Percentiles rank a stretch among this genome's conserved stretches.
Evolutionary conservation across 129 eudicot species (phyloP).

Genomic region (carrot (Daucus carota)): DNA sequence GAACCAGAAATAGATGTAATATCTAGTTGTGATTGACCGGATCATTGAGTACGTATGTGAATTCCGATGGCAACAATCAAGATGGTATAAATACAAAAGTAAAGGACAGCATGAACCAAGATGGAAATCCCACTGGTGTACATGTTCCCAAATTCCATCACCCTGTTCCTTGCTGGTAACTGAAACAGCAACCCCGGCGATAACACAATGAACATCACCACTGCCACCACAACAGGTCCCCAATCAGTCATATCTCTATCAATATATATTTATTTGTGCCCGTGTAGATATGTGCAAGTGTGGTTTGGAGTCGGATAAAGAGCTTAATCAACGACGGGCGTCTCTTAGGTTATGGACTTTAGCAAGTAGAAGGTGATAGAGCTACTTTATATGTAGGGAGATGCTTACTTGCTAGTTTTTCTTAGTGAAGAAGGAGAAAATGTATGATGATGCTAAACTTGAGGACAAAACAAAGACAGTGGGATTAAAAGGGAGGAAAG

Average conservation of each 20-base stretch:
- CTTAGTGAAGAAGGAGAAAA: slow-evolving; percentile 19
- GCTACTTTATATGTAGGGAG: slow-evolving; percentile 5
- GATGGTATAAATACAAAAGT: slow-evolving; percentile 76
- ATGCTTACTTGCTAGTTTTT: neutral
- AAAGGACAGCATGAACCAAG: slow-evolving; percentile 70
- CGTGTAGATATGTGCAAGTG: neutral
- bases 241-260: slow-evolving; percentile 54
- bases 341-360: slow-evolving; percentile 1
- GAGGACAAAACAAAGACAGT: slow-evolving; percentile 5
- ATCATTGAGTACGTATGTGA: slow-evolving; percentile 50
- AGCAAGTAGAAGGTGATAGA: neutral
- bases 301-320: slow-evolving; percentile 1
- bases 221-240: slow-evolving; percentile 97
- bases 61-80: slow-evolving; percentile 86
- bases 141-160: slow-evolving; percentile 90
- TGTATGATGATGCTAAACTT: slow-evolving; percentile 15
- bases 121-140: slow-evolving; percentile 86
- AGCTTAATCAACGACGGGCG: neutral
- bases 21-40: neutral
- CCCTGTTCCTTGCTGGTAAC: slow-evolving; percentile 75
- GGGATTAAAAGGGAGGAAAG: slow-evolving; percentile 26
- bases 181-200: slow-evolving; percentile 88
- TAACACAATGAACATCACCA: slow-evolving; percentile 73
- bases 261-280: neutral
- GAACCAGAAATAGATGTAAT: neutral